Evolutionary conservation across 352 stramenopile genomes (phyloP).

Genomic region (Phytopythium ostracodes): DNA sequence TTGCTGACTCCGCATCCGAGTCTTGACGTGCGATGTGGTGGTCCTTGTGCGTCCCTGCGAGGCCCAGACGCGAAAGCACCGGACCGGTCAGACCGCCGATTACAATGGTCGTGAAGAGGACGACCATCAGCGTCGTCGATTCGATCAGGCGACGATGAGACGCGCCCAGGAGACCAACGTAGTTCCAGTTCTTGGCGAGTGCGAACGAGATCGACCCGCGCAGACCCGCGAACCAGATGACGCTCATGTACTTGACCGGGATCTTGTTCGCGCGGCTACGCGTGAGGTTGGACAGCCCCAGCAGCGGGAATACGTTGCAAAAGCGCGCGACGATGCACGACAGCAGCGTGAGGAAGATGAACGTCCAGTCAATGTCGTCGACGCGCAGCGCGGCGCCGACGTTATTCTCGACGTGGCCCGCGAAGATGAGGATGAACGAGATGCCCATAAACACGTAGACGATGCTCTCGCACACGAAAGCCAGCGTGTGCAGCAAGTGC

Average conservation of each 20-base stretch:
- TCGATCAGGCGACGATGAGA: slow-evolving; percentile 82
- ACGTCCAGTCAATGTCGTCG: slow-evolving; percentile 78
- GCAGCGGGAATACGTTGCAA: slow-evolving; percentile 73
- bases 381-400: slow-evolving; percentile 54
- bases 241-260: slow-evolving; percentile 66
- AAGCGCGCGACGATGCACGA: slow-evolving; percentile 69
- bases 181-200: slow-evolving; percentile 84
- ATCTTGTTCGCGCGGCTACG: slow-evolving; percentile 54
- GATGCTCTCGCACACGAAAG: slow-evolving; percentile 80
- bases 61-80: slow-evolving; percentile 46
- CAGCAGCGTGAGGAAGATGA: slow-evolving; percentile 73
- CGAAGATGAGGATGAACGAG: slow-evolving; percentile 82
- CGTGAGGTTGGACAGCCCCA: slow-evolving; percentile 70
- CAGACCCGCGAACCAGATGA: slow-evolving; percentile 92
- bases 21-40: slow-evolving; percentile 19
- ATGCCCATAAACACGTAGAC: slow-evolving; percentile 88
- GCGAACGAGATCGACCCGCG: slow-evolving; percentile 93
- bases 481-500: slow-evolving; percentile 75
- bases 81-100: slow-evolving; percentile 74
- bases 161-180: slow-evolving; percentile 55
- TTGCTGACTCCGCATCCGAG: slow-evolving; percentile 34
- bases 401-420: slow-evolving; percentile 56
- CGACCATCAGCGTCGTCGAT: slow-evolving; percentile 84
- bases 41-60: slow-evolving; percentile 36
- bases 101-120: slow-evolving; percentile 84